A percentile compares a stretch with the other conserved stretches of the same genome.
These are phyloP conservation scores for Linum tenue DNA, from an alignment of 345 rosid genomes.

Conservation along the genomic window DNA sequence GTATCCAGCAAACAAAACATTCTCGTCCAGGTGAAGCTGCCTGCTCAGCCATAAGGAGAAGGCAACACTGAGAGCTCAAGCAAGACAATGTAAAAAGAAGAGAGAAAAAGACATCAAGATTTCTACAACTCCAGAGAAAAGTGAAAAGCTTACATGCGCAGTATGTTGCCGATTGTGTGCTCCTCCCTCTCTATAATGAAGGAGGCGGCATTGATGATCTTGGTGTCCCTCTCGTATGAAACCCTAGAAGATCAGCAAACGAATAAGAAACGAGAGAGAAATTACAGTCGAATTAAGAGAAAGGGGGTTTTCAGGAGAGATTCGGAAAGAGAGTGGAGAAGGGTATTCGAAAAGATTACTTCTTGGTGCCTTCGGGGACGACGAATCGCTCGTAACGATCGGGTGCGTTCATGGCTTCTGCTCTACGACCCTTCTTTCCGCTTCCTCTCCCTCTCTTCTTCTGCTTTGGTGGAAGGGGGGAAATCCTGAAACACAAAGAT, in stretches of 20 bases:
- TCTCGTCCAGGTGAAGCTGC: no score
- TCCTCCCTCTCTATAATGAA: conserved; percentile 80
- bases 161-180: conserved; percentile 78
- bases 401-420: conserved; percentile 74
- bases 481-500: no score
- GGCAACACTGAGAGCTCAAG: not conserved
- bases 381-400: conserved; percentile 88
- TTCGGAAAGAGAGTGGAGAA: not conserved
- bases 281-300: not conserved
- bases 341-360: conserved; percentile 21
- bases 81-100: not conserved
- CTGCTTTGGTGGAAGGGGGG: no score
- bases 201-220: conserved; percentile 83
- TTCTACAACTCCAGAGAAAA: not conserved
- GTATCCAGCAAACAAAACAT: conserved; percentile 96
- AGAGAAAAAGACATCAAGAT: not conserved
- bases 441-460: conserved; percentile 4
- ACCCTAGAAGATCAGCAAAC: conserved; percentile 42
- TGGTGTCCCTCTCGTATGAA: conserved; percentile 82
- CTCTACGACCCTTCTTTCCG: no score
- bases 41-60: conserved; percentile 29
- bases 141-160: conserved; percentile 45
- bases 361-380: conserved; percentile 80
- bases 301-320: not conserved
- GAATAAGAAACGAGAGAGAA: no score